Conservation (phyloP, 805 yeast genomes). For the Lachancea meyersii region DNA sequence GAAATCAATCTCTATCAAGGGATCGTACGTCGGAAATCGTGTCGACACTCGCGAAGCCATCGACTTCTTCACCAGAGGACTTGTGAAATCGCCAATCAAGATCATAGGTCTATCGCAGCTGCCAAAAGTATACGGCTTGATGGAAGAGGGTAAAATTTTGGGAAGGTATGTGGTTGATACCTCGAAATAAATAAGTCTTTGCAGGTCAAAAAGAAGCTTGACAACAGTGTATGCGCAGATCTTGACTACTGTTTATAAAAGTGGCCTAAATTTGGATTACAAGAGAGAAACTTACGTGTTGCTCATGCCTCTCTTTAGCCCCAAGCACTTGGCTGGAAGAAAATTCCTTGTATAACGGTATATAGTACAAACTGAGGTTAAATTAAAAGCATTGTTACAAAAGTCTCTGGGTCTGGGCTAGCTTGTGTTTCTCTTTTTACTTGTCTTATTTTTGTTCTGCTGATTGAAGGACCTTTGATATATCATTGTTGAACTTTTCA, state of each 20-base stretch:
- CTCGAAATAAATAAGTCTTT: constrained; percentile 49
- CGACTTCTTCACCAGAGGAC: constrained; percentile 63
- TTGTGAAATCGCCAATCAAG: constrained; percentile 57
- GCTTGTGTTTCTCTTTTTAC: not conserved
- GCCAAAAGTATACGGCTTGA: constrained; percentile 47
- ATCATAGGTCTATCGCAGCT: constrained; percentile 51
- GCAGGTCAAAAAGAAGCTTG: not conserved
- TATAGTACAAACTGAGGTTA: not conserved
- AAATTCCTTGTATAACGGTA: too few species aligned
- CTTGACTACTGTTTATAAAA: too few species aligned
- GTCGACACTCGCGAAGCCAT: constrained; percentile 73
- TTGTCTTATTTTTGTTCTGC: constrained; percentile 1
- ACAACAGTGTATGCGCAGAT: too few species aligned
- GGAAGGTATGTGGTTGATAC: constrained; percentile 90
- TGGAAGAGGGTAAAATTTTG: constrained; percentile 49
- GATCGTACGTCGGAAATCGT: constrained; percentile 85
- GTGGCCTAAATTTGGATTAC: too few species aligned
- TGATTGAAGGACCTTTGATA: constrained; percentile 15
- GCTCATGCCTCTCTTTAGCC: too few species aligned
- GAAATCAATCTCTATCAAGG: constrained; percentile 61
- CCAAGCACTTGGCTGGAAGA: too few species aligned
- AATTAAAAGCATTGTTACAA: not conserved
- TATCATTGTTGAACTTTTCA: constrained; percentile 20
- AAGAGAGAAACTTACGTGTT: too few species aligned
- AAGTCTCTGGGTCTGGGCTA: not conserved